Evolutionary conservation across 176 grass and related monocot genomes (phyloP), one percentile per base, ranked within the genome.

Genomic region (Poa pratensis): DNA sequence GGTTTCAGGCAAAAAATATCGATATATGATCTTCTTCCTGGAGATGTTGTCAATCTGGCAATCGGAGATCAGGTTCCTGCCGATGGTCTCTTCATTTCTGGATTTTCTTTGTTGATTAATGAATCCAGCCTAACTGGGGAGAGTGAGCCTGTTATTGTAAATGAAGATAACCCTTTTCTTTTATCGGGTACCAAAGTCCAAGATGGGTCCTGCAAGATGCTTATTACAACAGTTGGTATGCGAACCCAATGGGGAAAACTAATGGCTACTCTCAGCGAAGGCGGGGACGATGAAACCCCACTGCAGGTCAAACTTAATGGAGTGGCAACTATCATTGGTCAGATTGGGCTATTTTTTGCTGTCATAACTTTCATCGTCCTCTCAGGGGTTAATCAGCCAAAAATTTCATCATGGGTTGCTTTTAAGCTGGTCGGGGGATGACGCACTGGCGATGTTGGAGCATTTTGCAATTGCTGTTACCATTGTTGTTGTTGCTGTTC

Each of bases 381-480:
- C 93, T 69, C 89, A 96, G 82, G 88, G 90, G 55, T 84, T 94
- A 50, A 48, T 99, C 23, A 69, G 88, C 69, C 76, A 69, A 22
- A 99, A 99, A 53, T 90, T 89, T 76, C 72, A 80, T 32, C 84
- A 84, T 9, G 72, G 74, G 13, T 6, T 63, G 50, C 86, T 90
- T 49, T 73, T 94, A 23, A 91, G 81, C n/a, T 99, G 93, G 96
- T 95, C 91, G 72, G 91, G 83, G 66, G 96, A 99, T 69, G 82
- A 99, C 84, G 96, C 96, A 46, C 78, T 96, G 69, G 75, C 71
- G n/a, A 73, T 99, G 75, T 69, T 98, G 67, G 96, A 95, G 79
- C 89, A 94, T 83, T 99, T 99, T 84, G 93, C 96, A 42, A 93
- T 99, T 86, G 96, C 93, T 75, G 96, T 99, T 85, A 99, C 96